These are phyloP conservation scores for Rhynchospora pubera DNA, from an alignment of 176 grass and related monocot genomes.

Conservation along the genomic window DNA sequence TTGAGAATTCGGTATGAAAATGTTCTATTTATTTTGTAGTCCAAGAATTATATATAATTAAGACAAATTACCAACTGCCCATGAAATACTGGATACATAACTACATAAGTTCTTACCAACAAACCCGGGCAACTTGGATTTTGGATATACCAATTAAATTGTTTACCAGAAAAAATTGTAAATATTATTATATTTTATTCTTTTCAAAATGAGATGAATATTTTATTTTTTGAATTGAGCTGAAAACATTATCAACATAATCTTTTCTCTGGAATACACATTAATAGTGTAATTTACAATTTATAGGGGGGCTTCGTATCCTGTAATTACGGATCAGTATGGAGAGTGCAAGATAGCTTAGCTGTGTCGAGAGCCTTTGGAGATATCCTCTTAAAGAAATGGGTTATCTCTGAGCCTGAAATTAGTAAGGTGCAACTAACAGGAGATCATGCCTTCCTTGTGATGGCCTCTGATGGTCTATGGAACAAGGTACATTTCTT, in stretches of 20 bases:
- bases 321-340: constrained; percentile 45
- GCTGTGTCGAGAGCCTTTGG: constrained; percentile 75
- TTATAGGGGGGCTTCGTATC: constrained; percentile 62
- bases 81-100: too few relatives aligned
- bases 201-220: too few relatives aligned
- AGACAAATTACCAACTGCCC: not conserved
- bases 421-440: constrained; percentile 28
- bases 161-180: not conserved
- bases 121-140: not conserved
- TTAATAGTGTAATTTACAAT: not conserved
- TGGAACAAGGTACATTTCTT: constrained; percentile 59
- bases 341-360: constrained; percentile 68
- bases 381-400: constrained; percentile 55
- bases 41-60: not conserved
- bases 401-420: constrained; percentile 67
- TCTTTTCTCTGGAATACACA: not conserved
- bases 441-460: constrained; percentile 32
- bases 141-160: not conserved
- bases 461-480: constrained; percentile 72
- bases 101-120: too few relatives aligned
- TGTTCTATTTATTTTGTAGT: not conserved
- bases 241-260: not conserved
- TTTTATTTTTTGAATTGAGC: too few relatives aligned
- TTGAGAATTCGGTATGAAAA: constrained; percentile 37
- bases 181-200: too few relatives aligned